Base-by-base conservation (phyloP, 1,284 basidiomycete species). In the Afroboletus lepidellus region DNA sequence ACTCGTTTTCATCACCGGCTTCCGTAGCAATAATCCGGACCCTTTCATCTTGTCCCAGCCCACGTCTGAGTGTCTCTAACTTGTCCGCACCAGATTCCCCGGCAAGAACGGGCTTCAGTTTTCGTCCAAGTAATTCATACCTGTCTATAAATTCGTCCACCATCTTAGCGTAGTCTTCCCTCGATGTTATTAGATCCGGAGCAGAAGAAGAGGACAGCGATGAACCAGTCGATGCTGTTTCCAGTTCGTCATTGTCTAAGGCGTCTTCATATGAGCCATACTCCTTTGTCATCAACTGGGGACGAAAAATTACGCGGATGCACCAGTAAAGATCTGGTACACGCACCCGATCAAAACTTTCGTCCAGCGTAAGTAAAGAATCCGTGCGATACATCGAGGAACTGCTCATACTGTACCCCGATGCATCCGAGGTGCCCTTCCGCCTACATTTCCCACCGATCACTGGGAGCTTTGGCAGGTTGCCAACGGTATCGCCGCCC, bases 371-470 rank as follows among this genome's bases (percentile, higher is more conserved):
- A 41, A 90, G 84, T 32, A 99, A 73, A 0, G 92, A 87, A 61
- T 94, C 85, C 63, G 94, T 99, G 37, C 97, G 81, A 73, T 86
- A 92, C 90, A 99, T 94, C 23, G 93, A 93, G 3, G 93, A 95
- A 61, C 92, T 94, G 65, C 90, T 96, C 96, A 99, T 98, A 67
- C 89, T 92, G 76, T 94, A 95, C 12, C 92, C 92, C 20, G 92
- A 92, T 3, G 90, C 92, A 60, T 93, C 87, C 39, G 89, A 92
- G 1, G 83, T 77, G 8, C 84, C 84, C 65, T 87, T 90, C 60
- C 90, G 77, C 60, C 86, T 77, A 61, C 82, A 79, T 76, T 89
- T 90, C 27, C 85, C 85, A 41, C 92, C 88, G 43, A 87, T 78
- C 52, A 93, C 85, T n/a, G 85, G 80, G 51, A 87, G 77, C 42